Evolutionary conservation across 164 flowering plant species (phyloP), one percentile per base, ranked within the genome.

Genomic region (Magnolia changhungtana): DNA sequence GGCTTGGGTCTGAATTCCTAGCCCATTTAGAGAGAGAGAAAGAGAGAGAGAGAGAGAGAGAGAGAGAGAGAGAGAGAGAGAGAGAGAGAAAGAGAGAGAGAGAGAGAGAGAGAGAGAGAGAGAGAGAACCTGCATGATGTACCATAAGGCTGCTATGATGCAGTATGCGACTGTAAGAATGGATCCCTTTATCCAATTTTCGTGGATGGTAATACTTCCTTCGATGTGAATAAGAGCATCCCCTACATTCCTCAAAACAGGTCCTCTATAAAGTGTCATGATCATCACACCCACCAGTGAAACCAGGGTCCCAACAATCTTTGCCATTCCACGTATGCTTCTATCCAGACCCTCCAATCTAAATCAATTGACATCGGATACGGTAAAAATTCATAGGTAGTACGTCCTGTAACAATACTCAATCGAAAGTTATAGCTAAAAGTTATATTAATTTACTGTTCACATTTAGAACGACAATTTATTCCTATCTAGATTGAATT

Each of bases 191-290:
- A 92, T 8, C 98, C 98, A 91, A 63, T 89, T 58, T 79, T 88
- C 86, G 31, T 90, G 91, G 61, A 76, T 67, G 1, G n/a, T 20
- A 20, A 79, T 18, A 27, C 80, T 84, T 77, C 88, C 84, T 55
- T 79, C 74, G 50, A 90, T 80, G 14, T 82, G 87, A 67, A 92
- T 80, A 19, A 86, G 80, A 66, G 96, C 86, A 50, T 79, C 75
- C 82, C 87, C 74, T 9, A 85, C 14, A 31, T 80, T 87, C 72
- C 64, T 86, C 74, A 91, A 8, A 2, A 63, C 16, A 0, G 90
- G 87, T 65, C 98, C 98, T 50, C 89, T 92, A 82, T 89, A 95
- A 73, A 91, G 61, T 69, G 97, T 90, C 97, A 95, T 91, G 31
- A 77, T 84, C 82, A 74, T 85, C 1, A 87, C 96, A 58, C 98